Percentiles rank a stretch among this genome's conserved stretches.
These are phyloP conservation scores for Globisporangium nagaii DNA, from an alignment of 352 stramenopile species.

Conservation along the genomic window DNA sequence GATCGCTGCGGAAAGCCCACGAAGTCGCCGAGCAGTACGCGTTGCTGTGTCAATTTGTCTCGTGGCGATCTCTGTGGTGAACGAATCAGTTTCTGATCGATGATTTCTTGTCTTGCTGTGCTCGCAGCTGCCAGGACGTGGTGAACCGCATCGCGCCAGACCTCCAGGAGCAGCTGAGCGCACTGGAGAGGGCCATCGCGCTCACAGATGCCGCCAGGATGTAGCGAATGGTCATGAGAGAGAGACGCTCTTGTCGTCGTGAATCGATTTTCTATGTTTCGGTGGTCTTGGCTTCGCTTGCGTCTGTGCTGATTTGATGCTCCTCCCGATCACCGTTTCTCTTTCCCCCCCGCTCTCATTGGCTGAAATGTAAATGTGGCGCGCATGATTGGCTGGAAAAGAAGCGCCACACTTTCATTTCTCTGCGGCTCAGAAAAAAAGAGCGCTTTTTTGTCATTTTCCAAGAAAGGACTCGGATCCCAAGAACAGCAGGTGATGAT, in stretches of 20 bases:
- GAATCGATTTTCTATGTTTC: no score
- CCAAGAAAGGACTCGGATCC: not conserved
- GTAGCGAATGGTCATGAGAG: no score
- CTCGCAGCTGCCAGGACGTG: constrained; percentile 28
- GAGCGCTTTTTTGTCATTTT: no score
- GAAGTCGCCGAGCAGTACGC: constrained; percentile 34
- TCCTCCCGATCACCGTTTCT: no score
- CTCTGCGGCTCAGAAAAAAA: constrained; percentile 4
- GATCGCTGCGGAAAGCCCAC: constrained; percentile 9
- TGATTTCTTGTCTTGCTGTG: not conserved
- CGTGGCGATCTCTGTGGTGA: not conserved
- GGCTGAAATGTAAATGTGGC: not conserved
- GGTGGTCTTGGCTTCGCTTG: not conserved
- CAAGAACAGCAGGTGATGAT: not conserved
- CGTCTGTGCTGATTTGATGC: not conserved
- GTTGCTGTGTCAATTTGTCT: no score
- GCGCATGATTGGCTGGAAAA: not conserved
- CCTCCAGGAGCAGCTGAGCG: constrained; percentile 28
- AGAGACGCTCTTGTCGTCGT: no score
- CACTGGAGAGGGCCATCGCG: constrained; percentile 21
- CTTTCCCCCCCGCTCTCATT: no score
- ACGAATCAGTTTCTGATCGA: not conserved
- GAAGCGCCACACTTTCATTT: not conserved
- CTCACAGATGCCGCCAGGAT: constrained; percentile 2
- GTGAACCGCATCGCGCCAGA: constrained; percentile 25